Evolutionary conservation across 805 yeast species (phyloP).

Genomic region (Starmera amethionina): DNA sequence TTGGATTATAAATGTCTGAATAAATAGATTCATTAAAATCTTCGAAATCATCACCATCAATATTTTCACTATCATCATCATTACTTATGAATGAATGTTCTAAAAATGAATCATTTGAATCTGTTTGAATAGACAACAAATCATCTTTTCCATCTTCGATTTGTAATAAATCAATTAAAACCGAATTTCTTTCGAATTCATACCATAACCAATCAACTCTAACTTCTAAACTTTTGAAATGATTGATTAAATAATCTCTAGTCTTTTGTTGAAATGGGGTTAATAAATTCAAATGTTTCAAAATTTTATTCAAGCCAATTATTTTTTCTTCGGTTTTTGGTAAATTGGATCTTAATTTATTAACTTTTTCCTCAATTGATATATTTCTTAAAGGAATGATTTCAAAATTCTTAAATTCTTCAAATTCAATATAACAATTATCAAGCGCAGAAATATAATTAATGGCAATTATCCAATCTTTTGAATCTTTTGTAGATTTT

Average conservation of each 20-base stretch:
- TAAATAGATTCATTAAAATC: background rate
- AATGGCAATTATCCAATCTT: slow-evolving; percentile 51
- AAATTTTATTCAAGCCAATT: slow-evolving; percentile 24
- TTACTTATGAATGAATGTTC: slow-evolving; percentile 16
- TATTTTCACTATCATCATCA: background rate
- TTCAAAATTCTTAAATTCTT: slow-evolving; percentile 10
- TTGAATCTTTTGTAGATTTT: slow-evolving; percentile 32
- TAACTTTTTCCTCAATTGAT: slow-evolving; percentile 22
- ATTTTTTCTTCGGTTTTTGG: slow-evolving; percentile 26
- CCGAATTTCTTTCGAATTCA: slow-evolving; percentile 36
- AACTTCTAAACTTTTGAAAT: slow-evolving; percentile 38
- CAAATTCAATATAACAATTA: slow-evolving; percentile 21
- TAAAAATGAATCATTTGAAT: slow-evolving; percentile 11
- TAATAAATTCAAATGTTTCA: slow-evolving; percentile 30
- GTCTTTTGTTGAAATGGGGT: slow-evolving; percentile 50
- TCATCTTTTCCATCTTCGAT: slow-evolving; percentile 4
- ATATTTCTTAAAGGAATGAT: slow-evolving; percentile 16
- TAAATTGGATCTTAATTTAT: slow-evolving; percentile 24
- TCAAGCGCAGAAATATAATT: slow-evolving; percentile 42
- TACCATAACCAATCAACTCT: slow-evolving; percentile 49
- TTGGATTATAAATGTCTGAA: no score
- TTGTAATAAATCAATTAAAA: slow-evolving; percentile 28
- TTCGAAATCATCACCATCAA: background rate
- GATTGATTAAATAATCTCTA: slow-evolving; percentile 33
- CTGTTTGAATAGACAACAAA: slow-evolving; percentile 1